Base-by-base conservation (phyloP, 2,329 filamentous ascomycete species). In the Talaromyces sp. region DNA sequence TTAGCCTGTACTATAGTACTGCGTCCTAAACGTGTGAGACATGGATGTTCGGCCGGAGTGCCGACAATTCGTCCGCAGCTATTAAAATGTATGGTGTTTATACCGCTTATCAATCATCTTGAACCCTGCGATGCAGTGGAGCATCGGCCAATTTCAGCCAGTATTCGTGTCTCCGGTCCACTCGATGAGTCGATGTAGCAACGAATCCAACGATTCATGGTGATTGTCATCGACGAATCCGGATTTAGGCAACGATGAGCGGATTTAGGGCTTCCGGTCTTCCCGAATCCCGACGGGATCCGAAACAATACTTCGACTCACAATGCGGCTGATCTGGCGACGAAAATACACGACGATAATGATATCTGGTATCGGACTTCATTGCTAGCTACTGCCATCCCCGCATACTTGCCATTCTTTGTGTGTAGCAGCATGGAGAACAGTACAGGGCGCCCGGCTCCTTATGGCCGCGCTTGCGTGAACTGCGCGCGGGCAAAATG, bases 401-500 rank as follows among this genome's bases (percentile, higher is more conserved):
- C n/a, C 21, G 43, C 24, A 24, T 26, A 12, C 43, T 11, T 5
- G 12, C 9, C n/a, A 11, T 48, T 19, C n/a, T 19, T 6, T 14
- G 43, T 12, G 43, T 46, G 43, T 24, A 46, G 48, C 48, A 52
- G 48, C 26, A 57, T 57, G 55, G 55, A 57, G 43, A 24, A 57
- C 17, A 55, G 24, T 5, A 8, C 50, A 32, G 55, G 54, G 12
- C 50, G 46, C 50, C 56, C 61, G 9, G 61, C 61, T 19, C 61
- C 61, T 19, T 63, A 63, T 51, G 61, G 61, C 59, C 61, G 58
- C 14, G 65, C 67, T 35, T 69, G 68, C 51, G 58, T 63, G 24
- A 67, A 67, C 46, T 69, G 68, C 50, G 63, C 64, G 7, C 66
- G 61, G 5, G 63, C 65, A 27, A 69, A 69, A 56, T 69, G 65